A percentile compares a stretch with the other conserved stretches of the same genome.
Evolutionary conservation across 257 asterid species (phyloP).

Genomic region (Ophiorrhiza pumila): DNA sequence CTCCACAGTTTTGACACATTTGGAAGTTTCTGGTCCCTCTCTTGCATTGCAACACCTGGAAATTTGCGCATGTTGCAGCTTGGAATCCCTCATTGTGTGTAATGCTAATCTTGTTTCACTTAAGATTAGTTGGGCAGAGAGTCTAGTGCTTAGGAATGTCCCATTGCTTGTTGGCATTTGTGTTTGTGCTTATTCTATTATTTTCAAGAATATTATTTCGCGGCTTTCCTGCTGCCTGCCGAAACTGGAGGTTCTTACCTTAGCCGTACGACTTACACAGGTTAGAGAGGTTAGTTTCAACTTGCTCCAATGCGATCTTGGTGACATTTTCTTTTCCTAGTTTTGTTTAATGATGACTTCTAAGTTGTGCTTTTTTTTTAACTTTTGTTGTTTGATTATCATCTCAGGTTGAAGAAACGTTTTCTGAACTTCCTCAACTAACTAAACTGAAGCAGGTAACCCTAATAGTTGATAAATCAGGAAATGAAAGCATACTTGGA

Average conservation of each 20-base stretch:
- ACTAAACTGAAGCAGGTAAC: neutral
- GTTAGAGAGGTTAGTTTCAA: neutral
- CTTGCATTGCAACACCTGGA: no score
- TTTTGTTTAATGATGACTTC: no score
- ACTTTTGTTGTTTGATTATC: neutral
- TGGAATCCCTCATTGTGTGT: slow-evolving; percentile 32
- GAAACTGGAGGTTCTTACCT: neutral
- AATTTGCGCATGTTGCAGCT: slow-evolving; percentile 20
- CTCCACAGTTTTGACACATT: slow-evolving; percentile 30
- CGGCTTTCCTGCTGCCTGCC: slow-evolving; percentile 8
- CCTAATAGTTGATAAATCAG: neutral
- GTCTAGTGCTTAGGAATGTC: slow-evolving; percentile 31
- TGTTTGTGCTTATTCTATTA: slow-evolving; percentile 5
- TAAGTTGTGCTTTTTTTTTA: neutral
- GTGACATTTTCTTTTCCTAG: no score
- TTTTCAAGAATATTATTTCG: neutral
- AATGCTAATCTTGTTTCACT: slow-evolving; percentile 41
- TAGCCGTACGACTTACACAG: neutral
- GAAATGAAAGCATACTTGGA: neutral
- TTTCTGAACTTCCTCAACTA: neutral
- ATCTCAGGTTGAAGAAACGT: neutral
- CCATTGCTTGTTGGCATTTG: slow-evolving; percentile 43
- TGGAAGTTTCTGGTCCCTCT: slow-evolving; percentile 29
- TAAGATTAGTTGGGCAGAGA: neutral
- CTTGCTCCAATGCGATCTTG: no score